Evolutionary conservation across 2,329 filamentous ascomycete species (phyloP).

Genomic region (Hirsutella minnesotensis): DNA sequence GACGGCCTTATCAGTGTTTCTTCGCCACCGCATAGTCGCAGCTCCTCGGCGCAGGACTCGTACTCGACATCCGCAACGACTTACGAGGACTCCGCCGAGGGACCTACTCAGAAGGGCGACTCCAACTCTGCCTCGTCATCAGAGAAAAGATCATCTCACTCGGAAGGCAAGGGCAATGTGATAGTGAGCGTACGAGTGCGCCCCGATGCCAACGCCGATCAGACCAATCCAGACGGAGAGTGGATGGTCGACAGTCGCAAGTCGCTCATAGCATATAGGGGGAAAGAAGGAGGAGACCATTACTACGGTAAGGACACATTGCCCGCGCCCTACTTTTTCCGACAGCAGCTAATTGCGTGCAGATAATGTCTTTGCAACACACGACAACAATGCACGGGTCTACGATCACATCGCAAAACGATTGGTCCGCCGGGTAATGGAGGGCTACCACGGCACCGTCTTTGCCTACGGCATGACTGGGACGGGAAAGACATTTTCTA

Average conservation of each 20-base stretch:
- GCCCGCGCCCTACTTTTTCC: not conserved
- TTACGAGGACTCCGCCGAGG: slow-evolving; percentile 67
- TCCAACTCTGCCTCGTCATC: slow-evolving; percentile 17
- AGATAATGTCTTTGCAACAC: slow-evolving; percentile 95
- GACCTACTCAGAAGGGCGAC: slow-evolving; percentile 21
- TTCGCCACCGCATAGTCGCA: slow-evolving; percentile 79
- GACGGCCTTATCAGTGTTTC: slow-evolving; percentile 66
- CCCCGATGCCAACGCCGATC: slow-evolving; percentile 60
- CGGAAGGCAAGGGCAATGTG: slow-evolving; percentile 84
- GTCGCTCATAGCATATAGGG: slow-evolving; percentile 70
- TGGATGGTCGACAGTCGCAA: slow-evolving; percentile 86
- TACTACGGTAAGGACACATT: slow-evolving; percentile 57
- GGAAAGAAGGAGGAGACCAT: slow-evolving; percentile 87
- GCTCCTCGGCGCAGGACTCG: slow-evolving; percentile 84
- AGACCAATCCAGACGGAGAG: slow-evolving; percentile 58
- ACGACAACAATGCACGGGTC: slow-evolving; percentile 88
- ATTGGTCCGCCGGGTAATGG: slow-evolving; percentile 92
- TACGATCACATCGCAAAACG: slow-evolving; percentile 93
- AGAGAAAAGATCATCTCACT: slow-evolving; percentile 40
- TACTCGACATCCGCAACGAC: slow-evolving; percentile 85
- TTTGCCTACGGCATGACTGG: slow-evolving; percentile 99
- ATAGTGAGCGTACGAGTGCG: slow-evolving; percentile 89
- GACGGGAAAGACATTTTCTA: slow-evolving; percentile 97
- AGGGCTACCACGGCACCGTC: slow-evolving; percentile 95
- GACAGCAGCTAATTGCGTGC: slow-evolving; percentile 9